phyloP scores from a whole-genome alignment of 345 rosid genomes.

The Geranium brycei region DNA sequence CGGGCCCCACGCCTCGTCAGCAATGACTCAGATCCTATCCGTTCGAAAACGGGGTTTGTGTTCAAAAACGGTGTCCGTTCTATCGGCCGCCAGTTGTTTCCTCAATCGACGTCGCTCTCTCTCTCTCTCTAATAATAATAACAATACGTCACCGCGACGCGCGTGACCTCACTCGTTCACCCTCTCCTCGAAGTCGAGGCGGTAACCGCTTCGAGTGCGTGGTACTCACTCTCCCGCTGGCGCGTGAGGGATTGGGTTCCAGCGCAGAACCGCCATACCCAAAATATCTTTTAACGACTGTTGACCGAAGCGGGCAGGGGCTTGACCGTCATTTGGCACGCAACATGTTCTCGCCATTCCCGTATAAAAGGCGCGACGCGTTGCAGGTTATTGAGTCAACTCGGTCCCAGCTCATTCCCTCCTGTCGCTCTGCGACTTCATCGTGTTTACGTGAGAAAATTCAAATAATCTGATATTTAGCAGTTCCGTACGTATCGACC shows the following conservation, averaged over 20 bases:
- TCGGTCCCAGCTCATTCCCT: background rate
- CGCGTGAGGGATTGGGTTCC: background rate
- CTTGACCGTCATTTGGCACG: background rate
- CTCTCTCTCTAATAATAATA: no score
- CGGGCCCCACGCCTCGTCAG: conserved; percentile 20
- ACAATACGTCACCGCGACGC: no score
- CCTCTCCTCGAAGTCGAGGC: no score
- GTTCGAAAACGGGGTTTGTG: background rate
- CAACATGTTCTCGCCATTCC: background rate
- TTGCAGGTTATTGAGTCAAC: background rate
- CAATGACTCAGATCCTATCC: conserved; percentile 11
- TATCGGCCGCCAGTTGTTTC: background rate
- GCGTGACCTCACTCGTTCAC: no score
- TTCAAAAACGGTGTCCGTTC: no score
- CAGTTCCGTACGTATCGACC: background rate
- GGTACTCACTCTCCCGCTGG: background rate
- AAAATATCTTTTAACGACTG: background rate
- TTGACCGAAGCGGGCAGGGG: background rate
- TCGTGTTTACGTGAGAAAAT: background rate
- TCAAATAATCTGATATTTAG: background rate
- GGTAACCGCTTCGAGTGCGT: background rate
- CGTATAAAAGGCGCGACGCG: background rate
- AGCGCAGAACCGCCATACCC: no score
- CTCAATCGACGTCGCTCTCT: background rate
- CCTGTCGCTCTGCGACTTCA: background rate